Base-by-base conservation (phyloP, 139 green algal genomes). In the Haematococcus lacustris region DNA sequence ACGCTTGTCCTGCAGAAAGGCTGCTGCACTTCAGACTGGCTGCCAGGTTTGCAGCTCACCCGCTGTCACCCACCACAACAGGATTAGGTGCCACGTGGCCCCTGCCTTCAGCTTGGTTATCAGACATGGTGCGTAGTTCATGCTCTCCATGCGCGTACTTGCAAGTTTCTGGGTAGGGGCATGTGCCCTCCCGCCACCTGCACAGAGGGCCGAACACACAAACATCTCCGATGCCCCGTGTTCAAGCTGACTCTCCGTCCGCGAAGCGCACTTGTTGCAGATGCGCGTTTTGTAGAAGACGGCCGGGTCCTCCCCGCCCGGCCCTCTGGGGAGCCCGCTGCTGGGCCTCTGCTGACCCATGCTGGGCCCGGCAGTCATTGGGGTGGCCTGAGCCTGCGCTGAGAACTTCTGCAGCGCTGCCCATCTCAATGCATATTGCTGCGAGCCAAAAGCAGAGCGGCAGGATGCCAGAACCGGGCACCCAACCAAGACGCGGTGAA, bases 81-180 rank as follows among this genome's bases (percentile, higher is more conserved):
- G 21, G 21, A 57, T 13, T 21, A 57, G 13, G 47, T 21, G 13
- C 13, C 47, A 57, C 21, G 47, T 21, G 21, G 47, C 43, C 43
- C 43, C 43, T 53, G 43, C 17, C 43, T 53, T 53, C 9, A 28
- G 9, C 43, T 28, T 53, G 43, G 43, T 17, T 17, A 28, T 9
- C 43, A 28, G 43, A 28, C 53, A 72, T 33, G 21, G 71, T 30
- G 5, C 83, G 77, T 43, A 86, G 68, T 34, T 88, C 83, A 2
- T 21, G 38, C 17, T 86, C 79, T 33, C 83, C 83, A 32, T 88
- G 83, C 23, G 83, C 79, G 38, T 88, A 88, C 41, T 75, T 77
- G 75, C 83, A 88, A 2, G 75, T 80, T n/a, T 77, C 71, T 9
- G 66, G 64, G 35, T 75, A 78, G 30, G 76, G 68, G 73, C 83